Conservation (phyloP, 2,329 filamentous ascomycete genomes). For the Scorias spongiosa region DNA sequence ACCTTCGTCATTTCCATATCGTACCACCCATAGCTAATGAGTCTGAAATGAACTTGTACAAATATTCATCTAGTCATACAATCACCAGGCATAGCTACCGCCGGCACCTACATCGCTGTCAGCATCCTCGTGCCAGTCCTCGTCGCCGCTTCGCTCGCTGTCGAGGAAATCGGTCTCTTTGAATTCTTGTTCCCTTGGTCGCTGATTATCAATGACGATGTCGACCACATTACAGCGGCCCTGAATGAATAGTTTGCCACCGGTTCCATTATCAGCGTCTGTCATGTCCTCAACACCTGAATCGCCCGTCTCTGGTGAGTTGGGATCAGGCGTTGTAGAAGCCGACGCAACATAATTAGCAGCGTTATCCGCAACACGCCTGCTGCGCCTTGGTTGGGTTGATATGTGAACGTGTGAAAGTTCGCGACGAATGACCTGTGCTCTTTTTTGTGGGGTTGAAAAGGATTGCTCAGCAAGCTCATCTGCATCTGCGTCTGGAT, state of each 20-base stretch:
- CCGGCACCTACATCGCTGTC: conserved; percentile 30
- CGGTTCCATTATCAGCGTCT: conserved; percentile 18
- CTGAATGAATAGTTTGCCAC: conserved; percentile 35
- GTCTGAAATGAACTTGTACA: no score
- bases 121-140: conserved; percentile 42
- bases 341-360: conserved; percentile 7
- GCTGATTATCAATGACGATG: conserved; percentile 61
- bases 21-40: no score
- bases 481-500: conserved; percentile 2
- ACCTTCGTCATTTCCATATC: no score
- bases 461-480: conserved; percentile 1
- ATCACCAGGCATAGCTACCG: conserved; percentile 21
- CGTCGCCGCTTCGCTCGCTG: conserved; percentile 41
- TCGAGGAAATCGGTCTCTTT: conserved; percentile 60
- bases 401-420: conserved; percentile 13
- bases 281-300: conserved; percentile 20
- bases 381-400: conserved; percentile 16
- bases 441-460: neutral
- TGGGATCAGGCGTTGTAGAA: conserved; percentile 8
- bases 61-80: no score
- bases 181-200: conserved; percentile 52
- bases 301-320: conserved; percentile 7
- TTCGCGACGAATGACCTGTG: conserved; percentile 2
- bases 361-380: conserved; percentile 13
- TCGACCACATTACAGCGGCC: conserved; percentile 57